Percentiles rank a stretch among this genome's conserved stretches.
Evolutionary conservation across 163 green algal species (phyloP).

Genomic region (Chloromonas sp.): DNA sequence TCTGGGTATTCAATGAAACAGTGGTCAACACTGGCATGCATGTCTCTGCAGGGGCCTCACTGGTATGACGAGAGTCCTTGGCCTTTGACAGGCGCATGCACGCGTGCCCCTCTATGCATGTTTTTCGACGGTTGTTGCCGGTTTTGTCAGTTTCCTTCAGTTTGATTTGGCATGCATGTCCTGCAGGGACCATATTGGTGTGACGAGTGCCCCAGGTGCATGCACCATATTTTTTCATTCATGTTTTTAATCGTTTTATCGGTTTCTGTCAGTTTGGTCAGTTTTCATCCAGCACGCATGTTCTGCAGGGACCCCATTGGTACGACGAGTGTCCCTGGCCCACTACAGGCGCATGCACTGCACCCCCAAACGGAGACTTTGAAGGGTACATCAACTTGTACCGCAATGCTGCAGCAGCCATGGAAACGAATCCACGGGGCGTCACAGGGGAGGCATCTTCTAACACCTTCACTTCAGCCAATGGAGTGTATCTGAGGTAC

Average conservation of each 20-base stretch:
- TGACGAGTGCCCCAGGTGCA: constrained; percentile 40
- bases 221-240: constrained; percentile 2
- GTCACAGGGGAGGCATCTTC: constrained; percentile 53
- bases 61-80: constrained; percentile 37
- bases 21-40: too few species aligned
- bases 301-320: background rate
- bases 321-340: constrained; percentile 42
- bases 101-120: too few species aligned
- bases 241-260: too few species aligned
- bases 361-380: constrained; percentile 42
- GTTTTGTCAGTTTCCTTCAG: too few species aligned
- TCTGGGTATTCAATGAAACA: too few species aligned
- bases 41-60: constrained; percentile 25
- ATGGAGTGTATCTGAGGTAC: constrained; percentile 40
- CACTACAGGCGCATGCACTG: constrained; percentile 31
- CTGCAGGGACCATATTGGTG: constrained; percentile 1
- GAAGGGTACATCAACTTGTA: constrained; percentile 53
- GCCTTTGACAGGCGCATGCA: constrained; percentile 1
- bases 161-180: background rate
- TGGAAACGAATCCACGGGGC: constrained; percentile 10
- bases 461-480: constrained; percentile 55
- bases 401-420: constrained; percentile 1
- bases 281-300: background rate
- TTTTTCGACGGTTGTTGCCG: too few species aligned
- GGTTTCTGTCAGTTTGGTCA: too few species aligned